Base-by-base conservation (phyloP, 169 alveolate genomes). In the Ichthyophthirius multifiliis region DNA sequence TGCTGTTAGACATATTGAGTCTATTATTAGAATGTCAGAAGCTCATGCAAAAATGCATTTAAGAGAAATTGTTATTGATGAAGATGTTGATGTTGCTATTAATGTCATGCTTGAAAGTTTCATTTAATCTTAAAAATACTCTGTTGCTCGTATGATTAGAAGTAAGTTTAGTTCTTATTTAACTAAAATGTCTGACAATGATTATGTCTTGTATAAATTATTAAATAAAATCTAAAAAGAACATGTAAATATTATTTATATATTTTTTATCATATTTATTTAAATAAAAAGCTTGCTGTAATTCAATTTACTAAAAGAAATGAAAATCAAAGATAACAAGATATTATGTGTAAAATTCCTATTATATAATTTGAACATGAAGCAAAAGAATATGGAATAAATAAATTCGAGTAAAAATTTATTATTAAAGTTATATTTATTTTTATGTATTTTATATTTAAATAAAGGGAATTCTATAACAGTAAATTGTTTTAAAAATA, bases 71-170 rank as follows among this genome's bases (percentile, higher is more conserved):
- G 99, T 99, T 46, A 94, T 97, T 76, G 92, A 96, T 44, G 95
- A 93, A 39, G 99, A 99, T 90, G 96, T 99, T 43, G 99, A 98
- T 88, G 91, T 93, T 43, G 99, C 99, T 6, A 99, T 98, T 48
- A 98, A 98, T 30, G 97, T 98, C 83, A 94, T 99, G 63, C 89
- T 99, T 31, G 99, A 97, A 85, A 95, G 98, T 39, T 98, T 97
- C 93, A 92, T 98, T 1, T 96, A 98, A 81, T 94, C 99, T 35
- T 97, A 98, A 89, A 97, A 98, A 77, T 92, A 94, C 83, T 96
- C 99, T 2, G 97, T 98, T 5, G 98, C 99, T 16, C 95, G 95
- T 75, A 88, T 95, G 46, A 86, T 98, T 20, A 82, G 90, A 35
- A 86, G 87, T 48, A 90, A 90, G 43, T 91, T 94, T 37, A 89